These are phyloP conservation scores for Tuber calosporum DNA, from an alignment of 495 filamentous ascomycete genomes.

Conservation along the genomic window DNA sequence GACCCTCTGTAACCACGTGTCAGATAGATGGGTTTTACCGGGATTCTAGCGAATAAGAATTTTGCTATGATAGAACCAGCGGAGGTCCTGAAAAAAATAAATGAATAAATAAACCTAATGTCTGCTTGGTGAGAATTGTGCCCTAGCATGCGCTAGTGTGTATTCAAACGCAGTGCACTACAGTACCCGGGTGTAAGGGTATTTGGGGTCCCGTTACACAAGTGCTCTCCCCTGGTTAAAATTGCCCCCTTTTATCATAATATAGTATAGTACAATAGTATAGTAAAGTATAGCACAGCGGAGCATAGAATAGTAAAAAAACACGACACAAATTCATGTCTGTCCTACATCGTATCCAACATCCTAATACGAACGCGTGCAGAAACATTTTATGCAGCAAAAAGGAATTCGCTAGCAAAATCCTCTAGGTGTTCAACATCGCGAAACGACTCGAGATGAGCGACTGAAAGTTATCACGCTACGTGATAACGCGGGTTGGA, in stretches of 20 bases:
- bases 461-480: background rate
- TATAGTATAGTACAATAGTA: too few relatives aligned
- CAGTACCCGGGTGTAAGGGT: too few relatives aligned
- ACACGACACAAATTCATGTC: too few relatives aligned
- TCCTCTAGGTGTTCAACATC: background rate
- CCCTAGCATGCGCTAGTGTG: background rate
- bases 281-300: too few relatives aligned
- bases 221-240: too few relatives aligned
- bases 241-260: too few relatives aligned
- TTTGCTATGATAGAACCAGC: background rate
- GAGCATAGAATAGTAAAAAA: too few relatives aligned
- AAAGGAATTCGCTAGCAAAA: background rate
- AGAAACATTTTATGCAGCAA: background rate
- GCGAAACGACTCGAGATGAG: background rate
- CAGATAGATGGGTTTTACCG: background rate
- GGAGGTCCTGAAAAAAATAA: background rate
- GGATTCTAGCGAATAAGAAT: background rate
- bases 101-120: background rate
- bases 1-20: slow-evolving; percentile 2
- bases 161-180: background rate
- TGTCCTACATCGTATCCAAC: too few relatives aligned
- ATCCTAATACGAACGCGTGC: background rate
- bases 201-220: too few relatives aligned
- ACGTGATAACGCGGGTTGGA: background rate
- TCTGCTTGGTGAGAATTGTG: background rate